These are phyloP conservation scores for Schizosaccharomyces japonicus DNA, from an alignment of 805 yeast species.

Conservation along the genomic window DNA sequence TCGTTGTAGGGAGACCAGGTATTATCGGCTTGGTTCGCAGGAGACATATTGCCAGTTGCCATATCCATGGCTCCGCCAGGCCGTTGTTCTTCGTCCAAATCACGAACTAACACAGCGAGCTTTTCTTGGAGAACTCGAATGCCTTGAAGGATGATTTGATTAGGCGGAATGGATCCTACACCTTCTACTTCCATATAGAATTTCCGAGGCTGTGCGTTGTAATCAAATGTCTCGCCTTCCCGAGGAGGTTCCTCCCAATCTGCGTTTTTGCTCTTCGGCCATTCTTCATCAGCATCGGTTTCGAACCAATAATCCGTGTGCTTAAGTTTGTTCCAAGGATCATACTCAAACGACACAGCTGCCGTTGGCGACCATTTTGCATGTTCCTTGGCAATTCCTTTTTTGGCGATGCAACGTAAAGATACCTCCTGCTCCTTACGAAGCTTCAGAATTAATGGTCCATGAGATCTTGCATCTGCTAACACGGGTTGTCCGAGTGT, in stretches of 20 bases:
- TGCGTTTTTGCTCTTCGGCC: constrained; percentile 77
- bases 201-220: constrained; percentile 52
- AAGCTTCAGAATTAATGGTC: constrained; percentile 75
- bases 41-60: neutral
- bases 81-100: constrained; percentile 21
- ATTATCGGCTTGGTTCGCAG: neutral
- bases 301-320: constrained; percentile 96
- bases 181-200: constrained; percentile 78
- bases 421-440: constrained; percentile 79
- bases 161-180: constrained; percentile 68
- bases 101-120: constrained; percentile 64
- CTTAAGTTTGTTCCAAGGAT: constrained; percentile 93
- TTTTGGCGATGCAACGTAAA: constrained; percentile 81
- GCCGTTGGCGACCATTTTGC: constrained; percentile 97
- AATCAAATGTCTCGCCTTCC: constrained; percentile 47
- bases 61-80: no score
- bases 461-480: constrained; percentile 49
- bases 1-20: neutral
- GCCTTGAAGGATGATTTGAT: constrained; percentile 69
- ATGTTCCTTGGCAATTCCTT: constrained; percentile 42
- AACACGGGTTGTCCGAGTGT: constrained; percentile 67
- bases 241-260: constrained; percentile 61
- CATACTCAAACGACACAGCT: constrained; percentile 89
- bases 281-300: constrained; percentile 62
- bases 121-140: constrained; percentile 69